Evolutionary conservation across 129 eudicot species (phyloP), one percentile per base, ranked within the genome.

Genomic region (Escallonia herrerae): DNA sequence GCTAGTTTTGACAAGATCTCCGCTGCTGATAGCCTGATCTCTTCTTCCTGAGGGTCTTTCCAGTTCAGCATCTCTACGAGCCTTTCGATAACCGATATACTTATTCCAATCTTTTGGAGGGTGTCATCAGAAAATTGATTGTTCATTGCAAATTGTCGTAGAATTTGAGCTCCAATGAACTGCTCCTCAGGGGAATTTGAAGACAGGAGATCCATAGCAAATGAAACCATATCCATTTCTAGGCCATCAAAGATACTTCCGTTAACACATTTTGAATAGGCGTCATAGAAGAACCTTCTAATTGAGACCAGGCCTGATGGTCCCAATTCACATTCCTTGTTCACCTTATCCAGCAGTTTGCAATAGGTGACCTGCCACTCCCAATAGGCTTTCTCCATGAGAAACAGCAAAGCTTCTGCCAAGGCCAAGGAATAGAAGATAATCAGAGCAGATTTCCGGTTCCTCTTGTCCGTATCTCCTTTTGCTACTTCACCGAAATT

Each of bases 191-290:
- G 81, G 2, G 96, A 88, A 56, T 64, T 67, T 0, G 98, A 93
- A 65, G 76, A 79, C 70, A 93, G 39, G 55, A 93, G 95, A 15
- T 93, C 98, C 86, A 86, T 88, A 0, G 91, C 83, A 44, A 88
- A 93, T 0, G 91, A 86, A 37, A 93, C 95, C 98, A 93, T 93
- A 59, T 93, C 98, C 98, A 93, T 85, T 61, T 88, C 86, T 60
- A 93, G 51, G 10, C 98, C 98, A 78, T 93, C 96, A 40, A 93
- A 93, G 13, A 93, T 78, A 63, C 95, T 93, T 56, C 83, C 81
- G 15, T 80, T 70, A 8, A 93, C 87, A 49, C 95, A 77, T 60
- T 56, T 83, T 9, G 98, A 88, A 71, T 93, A 93, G 0, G 98
- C 87, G 52, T 93, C 96, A 11, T 93, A 93, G 65, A 93, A 93